A percentile compares a stretch with the other conserved stretches of the same genome.
Evolutionary conservation across 2,329 filamentous ascomycete species (phyloP).

Genomic region (Pezicula radicicola): DNA sequence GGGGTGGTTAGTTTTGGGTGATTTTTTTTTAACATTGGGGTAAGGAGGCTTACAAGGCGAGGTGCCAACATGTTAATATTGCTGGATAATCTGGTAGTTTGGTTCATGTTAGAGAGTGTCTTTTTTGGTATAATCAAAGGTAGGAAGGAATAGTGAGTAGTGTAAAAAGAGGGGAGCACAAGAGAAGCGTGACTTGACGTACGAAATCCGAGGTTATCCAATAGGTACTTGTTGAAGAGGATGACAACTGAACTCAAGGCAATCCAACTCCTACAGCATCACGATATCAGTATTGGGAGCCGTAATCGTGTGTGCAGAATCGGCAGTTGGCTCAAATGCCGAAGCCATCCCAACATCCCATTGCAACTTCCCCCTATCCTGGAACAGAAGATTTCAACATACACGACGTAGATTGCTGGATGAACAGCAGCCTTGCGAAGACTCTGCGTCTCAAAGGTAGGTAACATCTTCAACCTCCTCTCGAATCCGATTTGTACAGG

Average conservation of each 20-base stretch:
- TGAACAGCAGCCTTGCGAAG: conserved; percentile 29
- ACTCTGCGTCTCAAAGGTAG: neutral
- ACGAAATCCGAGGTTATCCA: conserved; percentile 81
- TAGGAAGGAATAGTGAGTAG: neutral
- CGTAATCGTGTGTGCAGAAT: no score
- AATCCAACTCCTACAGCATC: conserved; percentile 73
- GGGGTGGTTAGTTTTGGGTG: neutral
- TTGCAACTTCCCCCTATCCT: neutral
- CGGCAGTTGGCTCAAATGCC: no score
- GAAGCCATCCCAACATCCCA: neutral
- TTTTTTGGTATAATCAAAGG: conserved; percentile 10
- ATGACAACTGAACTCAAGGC: conserved; percentile 87
- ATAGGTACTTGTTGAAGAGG: conserved; percentile 97
- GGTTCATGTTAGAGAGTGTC: conserved; percentile 2
- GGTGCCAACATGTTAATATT: conserved; percentile 90
- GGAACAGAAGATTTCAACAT: conserved; percentile 26
- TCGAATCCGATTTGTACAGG: no score
- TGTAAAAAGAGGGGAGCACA: no score
- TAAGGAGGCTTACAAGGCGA: conserved; percentile 54
- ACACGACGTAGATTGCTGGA: conserved; percentile 79
- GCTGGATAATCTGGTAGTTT: conserved; percentile 58
- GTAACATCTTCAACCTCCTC: conserved; percentile 1
- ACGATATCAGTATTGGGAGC: neutral
- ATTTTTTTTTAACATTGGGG: neutral
- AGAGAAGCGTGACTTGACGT: conserved; percentile 34